Conservation (phyloP, 2,329 filamentous ascomycete species). For the Fulvia fulva region DNA sequence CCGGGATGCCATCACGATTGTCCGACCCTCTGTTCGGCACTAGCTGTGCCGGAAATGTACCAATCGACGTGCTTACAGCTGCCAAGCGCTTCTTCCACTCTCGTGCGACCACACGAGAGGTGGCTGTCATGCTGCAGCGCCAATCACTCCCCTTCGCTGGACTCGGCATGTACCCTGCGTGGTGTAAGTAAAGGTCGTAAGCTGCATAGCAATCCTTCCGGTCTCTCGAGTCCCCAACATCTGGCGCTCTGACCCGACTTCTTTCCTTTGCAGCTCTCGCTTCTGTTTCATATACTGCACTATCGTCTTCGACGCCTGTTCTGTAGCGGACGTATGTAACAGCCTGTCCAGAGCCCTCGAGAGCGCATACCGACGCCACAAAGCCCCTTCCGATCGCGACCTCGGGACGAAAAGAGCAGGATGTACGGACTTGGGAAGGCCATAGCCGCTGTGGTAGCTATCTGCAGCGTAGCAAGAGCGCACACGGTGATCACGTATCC, state of each 20-base stretch:
- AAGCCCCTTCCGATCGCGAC: background rate
- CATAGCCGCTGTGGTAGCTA: background rate
- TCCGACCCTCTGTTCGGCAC: background rate
- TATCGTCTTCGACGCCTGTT: background rate
- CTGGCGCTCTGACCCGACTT: background rate
- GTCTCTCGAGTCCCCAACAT: background rate
- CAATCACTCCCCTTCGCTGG: background rate
- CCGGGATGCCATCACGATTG: background rate
- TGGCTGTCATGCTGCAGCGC: background rate
- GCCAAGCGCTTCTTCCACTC: background rate
- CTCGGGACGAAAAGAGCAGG: background rate
- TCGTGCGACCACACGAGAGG: background rate
- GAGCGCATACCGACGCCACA: background rate
- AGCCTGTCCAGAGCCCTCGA: background rate
- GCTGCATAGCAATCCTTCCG: background rate
- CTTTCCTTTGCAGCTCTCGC: background rate
- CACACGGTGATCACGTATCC: slow-evolving; percentile 85
- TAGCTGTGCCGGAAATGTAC: background rate
- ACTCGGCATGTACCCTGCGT: background rate
- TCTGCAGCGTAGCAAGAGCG: slow-evolving; percentile 36
- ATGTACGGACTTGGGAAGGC: background rate
- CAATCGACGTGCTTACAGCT: background rate
- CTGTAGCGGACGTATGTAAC: background rate
- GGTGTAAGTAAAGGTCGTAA: background rate
- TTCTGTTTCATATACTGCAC: background rate